Percentiles rank a stretch among this genome's conserved stretches.
Evolutionary conservation across 2,329 filamentous ascomycete species (phyloP).

Genomic region (Venturia effusa): DNA sequence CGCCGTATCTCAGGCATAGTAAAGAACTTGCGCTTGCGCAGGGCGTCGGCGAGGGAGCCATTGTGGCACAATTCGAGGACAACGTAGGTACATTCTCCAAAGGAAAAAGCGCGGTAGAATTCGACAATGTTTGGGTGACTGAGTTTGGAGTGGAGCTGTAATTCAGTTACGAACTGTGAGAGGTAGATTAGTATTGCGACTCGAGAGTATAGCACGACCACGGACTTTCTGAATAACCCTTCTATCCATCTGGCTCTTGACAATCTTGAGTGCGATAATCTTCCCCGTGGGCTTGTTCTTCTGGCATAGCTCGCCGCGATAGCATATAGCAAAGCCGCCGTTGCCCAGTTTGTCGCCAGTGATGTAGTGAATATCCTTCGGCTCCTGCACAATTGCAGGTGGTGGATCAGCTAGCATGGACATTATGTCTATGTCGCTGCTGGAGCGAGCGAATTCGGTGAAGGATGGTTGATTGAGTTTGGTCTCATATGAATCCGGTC

Average conservation of each 20-base stretch:
- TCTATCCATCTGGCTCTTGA: constrained; percentile 67
- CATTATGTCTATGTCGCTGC: constrained; percentile 1
- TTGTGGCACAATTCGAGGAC: constrained; percentile 91
- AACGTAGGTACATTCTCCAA: constrained; percentile 80
- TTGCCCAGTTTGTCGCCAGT: constrained; percentile 67
- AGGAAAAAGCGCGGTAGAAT: constrained; percentile 89
- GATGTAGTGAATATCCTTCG: constrained; percentile 59
- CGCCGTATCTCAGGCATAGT: constrained; percentile 91
- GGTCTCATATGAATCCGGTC: neutral
- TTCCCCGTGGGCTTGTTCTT: constrained; percentile 47
- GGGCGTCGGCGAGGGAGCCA: constrained; percentile 94
- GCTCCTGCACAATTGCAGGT: constrained; percentile 52
- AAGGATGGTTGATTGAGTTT: constrained; percentile 1
- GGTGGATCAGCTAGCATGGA: constrained; percentile 32
- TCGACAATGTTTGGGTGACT: constrained; percentile 91
- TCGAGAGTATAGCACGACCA: constrained; percentile 11
- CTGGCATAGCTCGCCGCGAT: constrained; percentile 55
- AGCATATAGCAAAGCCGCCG: constrained; percentile 74
- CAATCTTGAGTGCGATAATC: constrained; percentile 68
- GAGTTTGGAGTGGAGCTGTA: constrained; percentile 98
- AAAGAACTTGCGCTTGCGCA: constrained; percentile 80
- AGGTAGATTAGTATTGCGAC: constrained; percentile 35
- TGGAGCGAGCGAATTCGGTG: neutral
- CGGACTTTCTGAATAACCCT: constrained; percentile 76
- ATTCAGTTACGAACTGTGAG: constrained; percentile 64